phyloP scores from a whole-genome alignment of 2,329 filamentous ascomycete genomes.

The Rhexocercosporidium sp. region DNA sequence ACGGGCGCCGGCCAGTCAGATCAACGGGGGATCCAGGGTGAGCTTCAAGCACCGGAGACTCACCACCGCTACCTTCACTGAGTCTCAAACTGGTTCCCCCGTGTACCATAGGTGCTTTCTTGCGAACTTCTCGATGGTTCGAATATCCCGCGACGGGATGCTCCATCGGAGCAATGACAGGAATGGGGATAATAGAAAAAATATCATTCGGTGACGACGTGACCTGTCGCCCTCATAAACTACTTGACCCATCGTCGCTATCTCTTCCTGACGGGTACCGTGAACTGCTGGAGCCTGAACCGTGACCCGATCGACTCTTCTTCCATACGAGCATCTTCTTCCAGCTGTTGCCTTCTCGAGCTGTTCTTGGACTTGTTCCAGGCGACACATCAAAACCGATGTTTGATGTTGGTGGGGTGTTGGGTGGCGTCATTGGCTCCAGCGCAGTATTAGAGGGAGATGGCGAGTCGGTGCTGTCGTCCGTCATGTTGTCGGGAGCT shows the following conservation, averaged over 20 bases:
- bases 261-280: conserved; percentile 44
- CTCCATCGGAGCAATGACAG: conserved; percentile 37
- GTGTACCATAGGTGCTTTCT: conserved; percentile 32
- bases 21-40: conserved; percentile 43
- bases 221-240: conserved; percentile 65
- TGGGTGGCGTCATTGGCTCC: conserved; percentile 77
- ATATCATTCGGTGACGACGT: conserved; percentile 52
- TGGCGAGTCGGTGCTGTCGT: conserved; percentile 68
- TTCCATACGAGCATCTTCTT: conserved; percentile 67
- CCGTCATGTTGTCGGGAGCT: conserved; percentile 58
- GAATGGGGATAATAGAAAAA: conserved; percentile 39
- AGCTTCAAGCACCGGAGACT: conserved; percentile 40
- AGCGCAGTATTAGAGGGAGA: conserved; percentile 54
- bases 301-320: conserved; percentile 53
- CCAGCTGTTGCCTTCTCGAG: conserved; percentile 55
- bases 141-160: conserved; percentile 33
- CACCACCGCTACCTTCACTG: conserved; percentile 36
- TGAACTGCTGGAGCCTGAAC: conserved; percentile 51
- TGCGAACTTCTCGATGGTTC: conserved; percentile 26
- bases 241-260: conserved; percentile 41
- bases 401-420: conserved; percentile 69
- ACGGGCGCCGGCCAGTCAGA: conserved; percentile 36
- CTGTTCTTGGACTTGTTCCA: conserved; percentile 33
- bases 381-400: conserved; percentile 36
- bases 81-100: conserved; percentile 39